Percentiles rank a stretch among this genome's conserved stretches.
These are phyloP conservation scores for Calamus simplicifolius DNA, from an alignment of 176 grass and related monocot genomes.

Conservation along the genomic window DNA sequence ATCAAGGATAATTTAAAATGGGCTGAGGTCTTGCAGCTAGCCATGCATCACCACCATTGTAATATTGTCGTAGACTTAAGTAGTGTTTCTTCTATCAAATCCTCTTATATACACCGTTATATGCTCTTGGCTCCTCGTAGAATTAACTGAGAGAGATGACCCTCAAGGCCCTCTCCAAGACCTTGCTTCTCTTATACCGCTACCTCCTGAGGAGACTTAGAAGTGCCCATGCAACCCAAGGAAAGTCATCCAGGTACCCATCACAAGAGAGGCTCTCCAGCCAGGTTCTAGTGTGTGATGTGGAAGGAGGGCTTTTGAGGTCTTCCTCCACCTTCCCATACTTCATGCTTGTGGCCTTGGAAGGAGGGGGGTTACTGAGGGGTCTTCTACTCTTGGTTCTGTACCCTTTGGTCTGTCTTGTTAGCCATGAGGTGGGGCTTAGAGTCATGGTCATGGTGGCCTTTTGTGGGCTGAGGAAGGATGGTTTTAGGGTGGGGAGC, in stretches of 20 bases:
- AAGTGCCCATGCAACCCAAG: conserved; percentile 11
- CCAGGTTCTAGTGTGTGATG: conserved; percentile 51
- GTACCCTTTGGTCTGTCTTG: conserved; percentile 36
- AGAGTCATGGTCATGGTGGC: conserved; percentile 51
- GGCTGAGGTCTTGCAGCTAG: too few relatives aligned
- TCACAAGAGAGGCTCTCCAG: conserved; percentile 13
- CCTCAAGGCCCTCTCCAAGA: conserved; percentile 37
- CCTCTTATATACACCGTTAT: too few relatives aligned
- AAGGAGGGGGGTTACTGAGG: conserved; percentile 63
- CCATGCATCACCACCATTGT: too few relatives aligned
- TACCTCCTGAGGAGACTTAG: conserved; percentile 26
- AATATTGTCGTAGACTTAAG: too few relatives aligned
- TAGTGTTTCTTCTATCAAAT: too few relatives aligned
- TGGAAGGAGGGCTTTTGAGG: conserved; percentile 65
- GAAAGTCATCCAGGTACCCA: conserved; percentile 10
- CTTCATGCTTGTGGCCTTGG: conserved; percentile 79
- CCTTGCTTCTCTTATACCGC: conserved; percentile 28
- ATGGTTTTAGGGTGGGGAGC: conserved; percentile 40
- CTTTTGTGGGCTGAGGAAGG: conserved; percentile 50
- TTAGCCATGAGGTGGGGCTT: conserved; percentile 35
- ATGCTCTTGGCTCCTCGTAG: too few relatives aligned
- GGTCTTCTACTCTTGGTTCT: conserved; percentile 53
- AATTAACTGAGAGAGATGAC: conserved; percentile 20
- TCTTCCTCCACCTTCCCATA: conserved; percentile 62
- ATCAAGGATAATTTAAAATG: too few relatives aligned